Evolutionary conservation across 495 filamentous ascomycete genomes (phyloP).

Genomic region (Emericellopsis terricola): DNA sequence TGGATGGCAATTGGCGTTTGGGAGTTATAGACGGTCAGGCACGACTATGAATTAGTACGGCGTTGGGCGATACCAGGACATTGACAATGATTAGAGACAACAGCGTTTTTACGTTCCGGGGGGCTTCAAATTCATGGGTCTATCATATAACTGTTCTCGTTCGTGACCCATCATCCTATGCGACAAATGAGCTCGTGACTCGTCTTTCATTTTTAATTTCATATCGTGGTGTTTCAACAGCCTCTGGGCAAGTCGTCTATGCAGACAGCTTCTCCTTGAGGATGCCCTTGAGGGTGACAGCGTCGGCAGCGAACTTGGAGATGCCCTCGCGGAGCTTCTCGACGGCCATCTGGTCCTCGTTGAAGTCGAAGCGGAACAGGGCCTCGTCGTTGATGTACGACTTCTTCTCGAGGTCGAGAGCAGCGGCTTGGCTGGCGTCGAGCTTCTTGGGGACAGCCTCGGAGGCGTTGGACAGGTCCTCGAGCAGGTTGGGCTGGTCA

Average conservation of each 20-base stretch:
- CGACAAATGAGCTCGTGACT: too few relatives aligned
- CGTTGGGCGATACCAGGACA: too few relatives aligned
- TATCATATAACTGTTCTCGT: too few relatives aligned
- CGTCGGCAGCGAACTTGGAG: slow-evolving; percentile 95
- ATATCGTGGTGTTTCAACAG: background rate
- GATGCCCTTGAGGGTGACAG: slow-evolving; percentile 80
- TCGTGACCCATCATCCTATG: too few relatives aligned
- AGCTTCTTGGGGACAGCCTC: slow-evolving; percentile 85
- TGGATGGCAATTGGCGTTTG: slow-evolving; percentile 1
- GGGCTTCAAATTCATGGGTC: too few relatives aligned
- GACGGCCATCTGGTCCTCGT: slow-evolving; percentile 96
- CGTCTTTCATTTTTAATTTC: slow-evolving; percentile 2
- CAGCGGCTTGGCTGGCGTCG: slow-evolving; percentile 40
- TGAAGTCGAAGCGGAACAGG: slow-evolving; percentile 95
- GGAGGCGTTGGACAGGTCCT: slow-evolving; percentile 74
- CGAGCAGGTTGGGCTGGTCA: slow-evolving; percentile 80
- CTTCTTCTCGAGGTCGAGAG: slow-evolving; percentile 69
- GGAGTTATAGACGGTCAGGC: too few relatives aligned
- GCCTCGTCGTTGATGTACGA: slow-evolving; percentile 81
- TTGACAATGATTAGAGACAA: too few relatives aligned
- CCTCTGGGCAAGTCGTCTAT: slow-evolving; percentile 4
- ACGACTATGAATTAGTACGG: too few relatives aligned
- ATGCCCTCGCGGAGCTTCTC: slow-evolving; percentile 99
- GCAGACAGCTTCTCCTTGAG: slow-evolving; percentile 63
- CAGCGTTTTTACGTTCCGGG: too few relatives aligned